Evolutionary conservation across 495 filamentous ascomycete species (phyloP).

Genomic region (Tuber microsphaerosporum): DNA sequence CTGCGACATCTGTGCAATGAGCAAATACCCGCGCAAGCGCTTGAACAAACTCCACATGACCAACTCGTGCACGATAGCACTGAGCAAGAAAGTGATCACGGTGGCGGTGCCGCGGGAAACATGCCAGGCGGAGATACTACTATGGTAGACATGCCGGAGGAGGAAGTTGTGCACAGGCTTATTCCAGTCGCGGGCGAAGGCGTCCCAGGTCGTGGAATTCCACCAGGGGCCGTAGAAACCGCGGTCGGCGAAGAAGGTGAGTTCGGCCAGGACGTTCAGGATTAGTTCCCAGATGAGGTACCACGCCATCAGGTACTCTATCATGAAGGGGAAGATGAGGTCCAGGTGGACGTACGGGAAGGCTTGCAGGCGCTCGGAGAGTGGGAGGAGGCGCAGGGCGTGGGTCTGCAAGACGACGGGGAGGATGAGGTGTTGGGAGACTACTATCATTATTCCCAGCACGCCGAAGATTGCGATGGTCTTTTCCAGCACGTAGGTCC

Average conservation of each 20-base stretch:
- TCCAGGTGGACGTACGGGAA: slow-evolving; percentile 65
- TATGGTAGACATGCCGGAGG: slow-evolving; percentile 67
- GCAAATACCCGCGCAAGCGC: slow-evolving; percentile 65
- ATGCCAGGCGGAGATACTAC: slow-evolving; percentile 61
- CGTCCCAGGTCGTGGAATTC: slow-evolving; percentile 48
- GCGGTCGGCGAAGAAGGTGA: slow-evolving; percentile 68
- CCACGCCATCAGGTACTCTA: slow-evolving; percentile 63
- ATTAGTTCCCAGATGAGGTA: slow-evolving; percentile 78
- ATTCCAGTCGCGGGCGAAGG: slow-evolving; percentile 66
- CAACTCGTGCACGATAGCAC: slow-evolving; percentile 63
- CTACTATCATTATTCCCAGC: slow-evolving; percentile 57
- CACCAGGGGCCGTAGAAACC: slow-evolving; percentile 72
- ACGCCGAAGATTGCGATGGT: slow-evolving; percentile 59
- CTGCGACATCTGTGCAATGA: slow-evolving; percentile 63
- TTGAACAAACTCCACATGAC: slow-evolving; percentile 73
- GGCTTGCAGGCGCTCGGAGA: slow-evolving; percentile 53
- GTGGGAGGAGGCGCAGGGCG: slow-evolving; percentile 57
- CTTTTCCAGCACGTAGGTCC: slow-evolving; percentile 67
- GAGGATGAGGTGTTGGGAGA: slow-evolving; percentile 56
- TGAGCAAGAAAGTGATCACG: slow-evolving; percentile 64
- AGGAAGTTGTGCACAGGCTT: slow-evolving; percentile 64
- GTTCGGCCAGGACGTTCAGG: slow-evolving; percentile 65
- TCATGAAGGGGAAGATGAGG: slow-evolving; percentile 65
- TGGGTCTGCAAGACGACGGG: slow-evolving; percentile 61
- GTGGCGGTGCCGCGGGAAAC: slow-evolving; percentile 63